Base-by-base conservation (phyloP, 2,329 filamentous ascomycete species). In the Claviceps paspali region DNA sequence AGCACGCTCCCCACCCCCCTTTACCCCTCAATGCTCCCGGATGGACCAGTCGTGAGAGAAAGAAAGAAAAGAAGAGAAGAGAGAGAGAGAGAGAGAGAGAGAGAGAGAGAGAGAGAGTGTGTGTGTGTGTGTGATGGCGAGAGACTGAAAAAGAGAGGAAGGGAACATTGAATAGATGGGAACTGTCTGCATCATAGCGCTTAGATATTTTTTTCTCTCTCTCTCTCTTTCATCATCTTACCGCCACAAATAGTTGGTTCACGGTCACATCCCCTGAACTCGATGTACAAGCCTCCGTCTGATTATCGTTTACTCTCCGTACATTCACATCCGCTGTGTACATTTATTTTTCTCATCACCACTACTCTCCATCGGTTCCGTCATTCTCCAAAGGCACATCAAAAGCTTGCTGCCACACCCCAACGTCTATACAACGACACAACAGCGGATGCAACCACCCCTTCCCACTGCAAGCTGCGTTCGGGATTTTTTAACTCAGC, bases 1-100 rank as follows among this genome's bases (percentile, higher is more conserved):
- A 37, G 15, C 26, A 26, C n/a, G 35, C 29, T 37, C 22, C 22
- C 19, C 29, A 26, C 35, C 29, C 29, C 14, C 22, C 35, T 37
- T 10, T 11, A n/a, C n/a, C 22, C 22, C 35, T 26, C 21, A 18
- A 29, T 27, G 18, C 15, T 36, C 12, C 12, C 21, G 17, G 1
- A 29, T 10, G 22, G 22, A 30, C 14, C 15, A 24, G 35, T 12
- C 5, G 18, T 29, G 18, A 29, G 34, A 36, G 27, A 29, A 9
- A 3, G 27, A 29, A 19, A 15, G 21, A 24, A 19, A 33, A 10
- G 18, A 17, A 30, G 14, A 29, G 8, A 15, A 5, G 15, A 28
- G n/a, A 33, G 31, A 15, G 18, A 19, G 29, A 19, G 9, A 30
- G 17, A 30, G 17, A 30, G 6, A 18, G 28, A 18, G 14, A 29